Evolutionary conservation across 805 yeast species (phyloP), one percentile per base, ranked within the genome.

Genomic region (Barnettozyma siamensis): DNA sequence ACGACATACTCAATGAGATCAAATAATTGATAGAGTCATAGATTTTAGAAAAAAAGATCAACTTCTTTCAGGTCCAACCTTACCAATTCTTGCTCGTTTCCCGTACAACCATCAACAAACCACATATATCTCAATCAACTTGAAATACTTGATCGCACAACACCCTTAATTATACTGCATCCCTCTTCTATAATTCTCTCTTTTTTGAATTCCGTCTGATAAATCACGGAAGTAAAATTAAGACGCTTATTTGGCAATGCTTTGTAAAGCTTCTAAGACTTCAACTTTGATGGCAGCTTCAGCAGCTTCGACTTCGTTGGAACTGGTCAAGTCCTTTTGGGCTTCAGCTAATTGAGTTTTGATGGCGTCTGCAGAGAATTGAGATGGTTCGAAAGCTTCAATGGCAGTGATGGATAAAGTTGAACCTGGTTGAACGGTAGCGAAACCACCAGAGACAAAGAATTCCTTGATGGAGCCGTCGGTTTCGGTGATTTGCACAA

Each of bases 381-480:
- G 80, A 50, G 88, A 91, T 57, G 93, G 75, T 62, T 93, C 86
- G 73, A 79, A 87, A 33, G 98, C 99, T 73, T 93, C 99, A 58
- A 88, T 83, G 51, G 97, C 89, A 62, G 93, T 84, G 66, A 93
- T 83, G 62, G 86, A 80, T 64, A 93, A 75, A 56, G 83, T 76
- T 54, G 96, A 88, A 60, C 87, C 94, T 69, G 96, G 97, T 66
- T 86, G 89, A 52, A 93, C 95, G 44, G 95, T 79, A 46, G 96
- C 98, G 60, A 91, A 85, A 55, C 99, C 99, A 53, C 98, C 98
- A 48, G 94, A 78, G 53, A 91, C 88, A 58, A 91, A 93, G 75
- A 67, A 91, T 68, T 85, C 87, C 67, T 77, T 73, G 63, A 78
- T 71, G 51, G 83, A 66, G 57, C 84, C 84, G 46, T 76, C 73